Percentiles rank a stretch among this genome's conserved stretches.
Conservation (phyloP, 768 basidiomycete genomes). For the Leccinum arenicola region DNA sequence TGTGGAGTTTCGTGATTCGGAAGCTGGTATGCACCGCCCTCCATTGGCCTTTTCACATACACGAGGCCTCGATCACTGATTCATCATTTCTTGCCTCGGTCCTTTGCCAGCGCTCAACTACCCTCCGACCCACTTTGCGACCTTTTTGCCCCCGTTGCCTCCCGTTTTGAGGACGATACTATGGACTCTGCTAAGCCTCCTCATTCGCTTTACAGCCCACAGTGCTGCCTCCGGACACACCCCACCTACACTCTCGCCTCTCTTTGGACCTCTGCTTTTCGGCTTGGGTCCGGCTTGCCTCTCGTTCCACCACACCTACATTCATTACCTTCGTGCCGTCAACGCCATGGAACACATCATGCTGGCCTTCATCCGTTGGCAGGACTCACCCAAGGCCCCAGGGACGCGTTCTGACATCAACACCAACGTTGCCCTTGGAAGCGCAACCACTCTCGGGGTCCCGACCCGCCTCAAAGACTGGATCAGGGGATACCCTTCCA, state of each 20-base stretch:
- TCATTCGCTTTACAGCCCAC: slow-evolving; percentile 80
- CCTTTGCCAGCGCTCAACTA: slow-evolving; percentile 50
- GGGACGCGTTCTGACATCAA: slow-evolving; percentile 28
- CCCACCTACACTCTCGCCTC: slow-evolving; percentile 82
- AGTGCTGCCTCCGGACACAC: slow-evolving; percentile 85
- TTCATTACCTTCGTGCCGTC: slow-evolving; percentile 74
- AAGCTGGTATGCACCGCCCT: slow-evolving; percentile 60
- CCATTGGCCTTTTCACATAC: slow-evolving; percentile 20
- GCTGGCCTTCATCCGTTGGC: slow-evolving; percentile 85
- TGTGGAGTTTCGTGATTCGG: slow-evolving; percentile 73
- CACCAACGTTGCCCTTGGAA: slow-evolving; percentile 39
- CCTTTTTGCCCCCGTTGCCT: slow-evolving; percentile 56
- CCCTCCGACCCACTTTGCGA: slow-evolving; percentile 68
- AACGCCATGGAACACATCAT: slow-evolving; percentile 91
- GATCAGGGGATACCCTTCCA: slow-evolving; percentile 86
- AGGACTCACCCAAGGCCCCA: slow-evolving; percentile 51
- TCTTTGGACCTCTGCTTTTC: slow-evolving; percentile 89
- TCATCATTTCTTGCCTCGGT: slow-evolving; percentile 17
- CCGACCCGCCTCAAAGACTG: slow-evolving; percentile 88
- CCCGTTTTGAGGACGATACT: slow-evolving; percentile 58
- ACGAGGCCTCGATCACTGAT: slow-evolving; percentile 22
- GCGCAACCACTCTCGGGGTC: slow-evolving; percentile 60
- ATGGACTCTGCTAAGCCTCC: slow-evolving; percentile 71
- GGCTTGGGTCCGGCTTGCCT: slow-evolving; percentile 60
- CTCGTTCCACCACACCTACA: slow-evolving; percentile 57